Evolutionary conservation across 345 rosid species (phyloP).

Genomic region (Nasturtium officinale): DNA sequence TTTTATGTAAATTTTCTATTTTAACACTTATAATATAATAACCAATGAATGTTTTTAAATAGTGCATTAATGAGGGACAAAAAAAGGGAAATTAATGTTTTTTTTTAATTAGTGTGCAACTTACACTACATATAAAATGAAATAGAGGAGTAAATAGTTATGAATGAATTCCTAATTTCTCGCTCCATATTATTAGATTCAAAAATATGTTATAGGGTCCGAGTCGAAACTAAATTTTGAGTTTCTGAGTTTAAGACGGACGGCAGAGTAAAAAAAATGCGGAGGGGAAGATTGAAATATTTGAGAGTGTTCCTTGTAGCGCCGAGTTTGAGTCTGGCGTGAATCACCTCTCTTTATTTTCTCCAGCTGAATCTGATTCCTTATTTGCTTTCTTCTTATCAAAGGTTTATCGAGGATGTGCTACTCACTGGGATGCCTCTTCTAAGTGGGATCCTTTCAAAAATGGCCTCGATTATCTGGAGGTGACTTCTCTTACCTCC

Average conservation of each 20-base stretch:
- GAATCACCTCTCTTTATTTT: not conserved
- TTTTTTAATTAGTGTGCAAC: too few relatives aligned
- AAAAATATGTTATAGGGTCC: too few relatives aligned
- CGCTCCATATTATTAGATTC: too few relatives aligned
- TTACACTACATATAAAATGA: too few relatives aligned
- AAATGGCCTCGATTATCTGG: slow-evolving; percentile 76
- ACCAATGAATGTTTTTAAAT: too few relatives aligned
- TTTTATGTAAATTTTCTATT: too few relatives aligned
- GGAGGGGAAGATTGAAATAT: slow-evolving; percentile 46
- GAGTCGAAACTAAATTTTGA: not conserved
- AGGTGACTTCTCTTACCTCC: slow-evolving; percentile 44
- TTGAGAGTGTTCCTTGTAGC: slow-evolving; percentile 57
- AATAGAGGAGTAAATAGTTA: too few relatives aligned
- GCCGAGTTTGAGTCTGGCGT: slow-evolving; percentile 54
- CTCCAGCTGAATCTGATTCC: not conserved
- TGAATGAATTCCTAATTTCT: not conserved
- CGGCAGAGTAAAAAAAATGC: not conserved
- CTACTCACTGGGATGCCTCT: slow-evolving; percentile 65
- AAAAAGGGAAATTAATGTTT: too few relatives aligned
- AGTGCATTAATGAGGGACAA: too few relatives aligned
- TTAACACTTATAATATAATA: too few relatives aligned
- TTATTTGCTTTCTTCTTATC: slow-evolving; percentile 8
- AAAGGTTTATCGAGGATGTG: slow-evolving; percentile 68
- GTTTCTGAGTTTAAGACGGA: not conserved
- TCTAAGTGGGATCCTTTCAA: slow-evolving; percentile 67